Percentiles rank a stretch among this genome's conserved stretches.
These are phyloP conservation scores for Cyclostephanos tholiformis DNA, from an alignment of 108 stramenopile species.

Conservation along the genomic window DNA sequence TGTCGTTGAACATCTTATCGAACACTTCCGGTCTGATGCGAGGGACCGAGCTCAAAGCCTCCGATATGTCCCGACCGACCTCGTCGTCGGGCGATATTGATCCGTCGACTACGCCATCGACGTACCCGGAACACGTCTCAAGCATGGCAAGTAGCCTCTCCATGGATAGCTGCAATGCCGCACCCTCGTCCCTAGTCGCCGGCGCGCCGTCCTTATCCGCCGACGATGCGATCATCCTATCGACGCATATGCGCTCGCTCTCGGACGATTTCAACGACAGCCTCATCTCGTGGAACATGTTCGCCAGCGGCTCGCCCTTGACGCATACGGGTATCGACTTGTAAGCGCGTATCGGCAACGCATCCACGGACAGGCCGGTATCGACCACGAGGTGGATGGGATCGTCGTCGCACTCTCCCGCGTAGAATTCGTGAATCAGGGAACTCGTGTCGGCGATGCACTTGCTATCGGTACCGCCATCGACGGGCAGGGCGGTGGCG, in stretches of 20 bases:
- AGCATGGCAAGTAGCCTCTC: conserved; percentile 78
- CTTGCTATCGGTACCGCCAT: conserved; percentile 32
- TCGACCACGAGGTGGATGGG: conserved; percentile 91
- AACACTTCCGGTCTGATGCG: conserved; percentile 90
- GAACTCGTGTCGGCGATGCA: conserved; percentile 90
- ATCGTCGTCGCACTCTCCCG: conserved; percentile 89
- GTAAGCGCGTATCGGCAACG: conserved; percentile 81
- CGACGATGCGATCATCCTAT: conserved; percentile 78
- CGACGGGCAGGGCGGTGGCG: conserved; percentile 74
- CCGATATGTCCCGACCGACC: conserved; percentile 79
- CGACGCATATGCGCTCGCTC: conserved; percentile 86
- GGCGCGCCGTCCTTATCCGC: conserved; percentile 34
- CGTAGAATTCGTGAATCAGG: conserved; percentile 97
- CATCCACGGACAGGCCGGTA: conserved; percentile 69
- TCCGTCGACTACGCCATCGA: conserved; percentile 86
- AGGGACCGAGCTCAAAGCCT: conserved; percentile 85
- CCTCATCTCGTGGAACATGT: conserved; percentile 90
- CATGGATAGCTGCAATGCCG: conserved; percentile 69
- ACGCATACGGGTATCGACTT: conserved; percentile 73
- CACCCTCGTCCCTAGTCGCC: conserved; percentile 30
- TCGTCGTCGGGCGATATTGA: conserved; percentile 69
- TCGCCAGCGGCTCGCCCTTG: conserved; percentile 83
- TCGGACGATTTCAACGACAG: conserved; percentile 74
- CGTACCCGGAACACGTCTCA: conserved; percentile 81
- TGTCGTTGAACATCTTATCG: conserved; percentile 88